A percentile compares a stretch with the other conserved stretches of the same genome.
These are phyloP conservation scores for Helotiales sp. DNA, from an alignment of 2,329 filamentous ascomycete genomes.

Conservation along the genomic window DNA sequence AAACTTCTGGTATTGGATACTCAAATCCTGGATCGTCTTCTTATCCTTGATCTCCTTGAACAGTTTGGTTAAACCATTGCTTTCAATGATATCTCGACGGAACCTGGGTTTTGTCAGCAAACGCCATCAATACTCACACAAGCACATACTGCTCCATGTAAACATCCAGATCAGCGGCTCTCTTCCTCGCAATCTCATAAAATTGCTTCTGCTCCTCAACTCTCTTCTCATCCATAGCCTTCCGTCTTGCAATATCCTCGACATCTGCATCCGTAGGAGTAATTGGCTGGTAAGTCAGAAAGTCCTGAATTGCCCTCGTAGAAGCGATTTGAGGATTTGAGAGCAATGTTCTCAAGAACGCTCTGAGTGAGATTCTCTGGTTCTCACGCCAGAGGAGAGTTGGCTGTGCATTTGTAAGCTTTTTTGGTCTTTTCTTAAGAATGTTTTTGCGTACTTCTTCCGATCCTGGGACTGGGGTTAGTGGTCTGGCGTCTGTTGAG, in stretches of 20 bases:
- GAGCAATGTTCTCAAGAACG: conserved; percentile 83
- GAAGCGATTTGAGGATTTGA: conserved; percentile 81
- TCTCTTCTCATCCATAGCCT: conserved; percentile 81
- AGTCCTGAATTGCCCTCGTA: conserved; percentile 81
- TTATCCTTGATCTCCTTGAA: conserved; percentile 94
- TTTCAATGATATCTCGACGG: conserved; percentile 65
- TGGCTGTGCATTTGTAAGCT: conserved; percentile 38
- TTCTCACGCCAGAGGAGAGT: conserved; percentile 78
- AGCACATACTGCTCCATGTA: conserved; percentile 87
- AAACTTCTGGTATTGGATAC: conserved; percentile 95
- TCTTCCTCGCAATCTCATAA: conserved; percentile 89
- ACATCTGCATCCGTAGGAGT: conserved; percentile 78
- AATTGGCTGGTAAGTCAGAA: conserved; percentile 73
- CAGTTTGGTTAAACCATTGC: conserved; percentile 84
- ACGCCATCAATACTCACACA: not conserved
- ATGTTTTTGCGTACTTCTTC: conserved; percentile 15
- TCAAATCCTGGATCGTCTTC: conserved; percentile 81
- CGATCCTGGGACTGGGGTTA: conserved; percentile 13
- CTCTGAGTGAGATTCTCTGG: conserved; percentile 86
- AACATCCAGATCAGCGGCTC: conserved; percentile 89
- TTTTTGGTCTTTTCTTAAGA: not conserved
- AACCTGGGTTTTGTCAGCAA: conserved; percentile 44
- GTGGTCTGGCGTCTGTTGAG: conserved; percentile 44
- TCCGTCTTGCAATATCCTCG: conserved; percentile 76
- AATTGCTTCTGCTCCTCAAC: conserved; percentile 92